These are phyloP conservation scores for Coemansia sp. DNA, from an alignment of 192 early-diverging fungal genomes.

Conservation along the genomic window DNA sequence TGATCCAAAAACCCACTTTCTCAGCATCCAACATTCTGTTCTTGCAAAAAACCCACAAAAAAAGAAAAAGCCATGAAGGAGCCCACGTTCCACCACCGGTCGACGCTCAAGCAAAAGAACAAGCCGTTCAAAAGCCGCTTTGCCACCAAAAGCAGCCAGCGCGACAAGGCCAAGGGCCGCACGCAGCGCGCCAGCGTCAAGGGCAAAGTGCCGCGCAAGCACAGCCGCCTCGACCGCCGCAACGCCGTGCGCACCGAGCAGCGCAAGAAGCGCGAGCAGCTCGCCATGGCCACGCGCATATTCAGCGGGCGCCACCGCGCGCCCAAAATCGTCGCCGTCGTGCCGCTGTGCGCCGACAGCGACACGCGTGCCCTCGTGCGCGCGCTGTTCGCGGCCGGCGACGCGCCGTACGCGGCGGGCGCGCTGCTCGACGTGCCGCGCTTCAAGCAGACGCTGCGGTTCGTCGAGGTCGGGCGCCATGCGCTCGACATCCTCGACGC, in stretches of 20 bases:
- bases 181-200: slow-evolving; percentile 61
- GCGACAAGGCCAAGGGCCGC: slow-evolving; percentile 80
- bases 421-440: slow-evolving; percentile 57
- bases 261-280: slow-evolving; percentile 74
- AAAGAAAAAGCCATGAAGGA: too few species aligned
- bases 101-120: slow-evolving; percentile 86
- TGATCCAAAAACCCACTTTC: too few species aligned
- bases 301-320: slow-evolving; percentile 79
- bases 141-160: slow-evolving; percentile 74
- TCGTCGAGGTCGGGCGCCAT: slow-evolving; percentile 73
- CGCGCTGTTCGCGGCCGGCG: slow-evolving; percentile 53
- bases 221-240: slow-evolving; percentile 71
- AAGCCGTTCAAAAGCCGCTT: slow-evolving; percentile 96
- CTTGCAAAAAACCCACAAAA: too few species aligned
- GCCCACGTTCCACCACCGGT: slow-evolving; percentile 61
- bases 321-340: slow-evolving; percentile 86
- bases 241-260: slow-evolving; percentile 77
- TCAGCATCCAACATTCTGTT: too few species aligned
- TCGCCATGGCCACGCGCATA: slow-evolving; percentile 66
- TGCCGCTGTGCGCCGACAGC: slow-evolving; percentile 84
- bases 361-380: slow-evolving; percentile 48
- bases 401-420: slow-evolving; percentile 39
- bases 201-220: slow-evolving; percentile 50
- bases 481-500: slow-evolving; percentile 84
- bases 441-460: slow-evolving; percentile 88